Base-by-base conservation (phyloP, 2,329 filamentous ascomycete genomes). In the Penicillium verrucosum region DNA sequence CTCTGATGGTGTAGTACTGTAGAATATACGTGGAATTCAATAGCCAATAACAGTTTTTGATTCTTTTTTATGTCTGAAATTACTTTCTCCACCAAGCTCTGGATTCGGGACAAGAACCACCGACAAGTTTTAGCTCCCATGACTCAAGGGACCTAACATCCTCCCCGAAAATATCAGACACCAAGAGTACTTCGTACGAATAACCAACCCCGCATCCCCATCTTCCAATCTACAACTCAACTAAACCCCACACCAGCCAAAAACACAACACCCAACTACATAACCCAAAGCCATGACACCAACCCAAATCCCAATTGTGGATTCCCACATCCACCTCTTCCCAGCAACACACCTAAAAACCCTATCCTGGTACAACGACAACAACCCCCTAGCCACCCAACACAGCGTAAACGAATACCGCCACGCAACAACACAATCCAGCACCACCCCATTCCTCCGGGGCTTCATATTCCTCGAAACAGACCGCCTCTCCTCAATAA, bases 321-420 rank as follows among this genome's bases (percentile, higher is more conserved):
- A 97, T 79, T 88, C 90, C 38, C 93, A 97, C 79, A 88, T 97
- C 75, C 92, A 97, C 77, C 85, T 97, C 68, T 96, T 86, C 79
- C 89, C 90, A 43, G 74, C 79, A 44, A 82, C 83, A 51, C 89
- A 93, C 66, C 70, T 89, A 51, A 70, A 81, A 53, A 82, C 83
- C 38, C 83, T 95, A 60, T 77, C 83, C 56, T 96, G 91, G 92
- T 84, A 85, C 76, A 81, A 73, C 4, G 76, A 84, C 5, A 76
- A 80, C 45, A 75, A 81, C 68, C 80, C 85, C 5, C 79, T 95
- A 49, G 80, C 83, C 48, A 81, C 81, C 49, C 85, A 86, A 63
- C 84, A 86, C 72, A 87, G 87, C 1, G 68, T 89, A 47, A 73
- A 80, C 30, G 82, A 92, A 69, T 92, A 89, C 77, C 73, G 77